These are phyloP conservation scores for Salix exigua DNA, from an alignment of 345 rosid species.

Conservation along the genomic window DNA sequence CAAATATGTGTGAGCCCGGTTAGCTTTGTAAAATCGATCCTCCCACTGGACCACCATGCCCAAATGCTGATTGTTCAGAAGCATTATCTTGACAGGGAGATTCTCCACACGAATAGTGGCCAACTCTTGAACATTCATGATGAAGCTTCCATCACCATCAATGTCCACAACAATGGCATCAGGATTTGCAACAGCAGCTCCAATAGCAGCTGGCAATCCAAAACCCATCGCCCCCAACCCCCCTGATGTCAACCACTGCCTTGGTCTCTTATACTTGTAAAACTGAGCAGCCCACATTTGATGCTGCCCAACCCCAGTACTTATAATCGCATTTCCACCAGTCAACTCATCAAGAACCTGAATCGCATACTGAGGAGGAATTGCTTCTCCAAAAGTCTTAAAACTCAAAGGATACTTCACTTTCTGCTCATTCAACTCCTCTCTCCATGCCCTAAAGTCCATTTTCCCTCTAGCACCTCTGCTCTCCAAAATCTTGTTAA, in stretches of 20 bases:
- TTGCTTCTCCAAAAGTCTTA: slow-evolving; percentile 83
- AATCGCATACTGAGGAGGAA: slow-evolving; percentile 91
- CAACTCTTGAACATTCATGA: slow-evolving; percentile 92
- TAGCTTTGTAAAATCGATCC: slow-evolving; percentile 88
- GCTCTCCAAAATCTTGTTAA: slow-evolving; percentile 59
- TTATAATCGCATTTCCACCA: slow-evolving; percentile 70
- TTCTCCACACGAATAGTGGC: slow-evolving; percentile 82
- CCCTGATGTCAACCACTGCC: slow-evolving; percentile 86
- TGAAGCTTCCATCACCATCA: slow-evolving; percentile 96
- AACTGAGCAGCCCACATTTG: slow-evolving; percentile 99
- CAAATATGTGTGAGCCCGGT: slow-evolving; percentile 82
- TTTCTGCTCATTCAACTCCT: slow-evolving; percentile 69
- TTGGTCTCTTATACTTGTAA: slow-evolving; percentile 82
- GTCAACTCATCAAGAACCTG: slow-evolving; percentile 87
- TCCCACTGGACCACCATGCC: slow-evolving; percentile 99
- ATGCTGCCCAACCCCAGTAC: slow-evolving; percentile 98
- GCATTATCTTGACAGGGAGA: slow-evolving; percentile 74
- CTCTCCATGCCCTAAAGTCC: slow-evolving; percentile 70
- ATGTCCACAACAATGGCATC: slow-evolving; percentile 79
- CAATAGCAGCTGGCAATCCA: slow-evolving; percentile 96
- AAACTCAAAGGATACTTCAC: slow-evolving; percentile 58
- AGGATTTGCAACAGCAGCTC: slow-evolving; percentile 93
- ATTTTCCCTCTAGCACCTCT: slow-evolving; percentile 38
- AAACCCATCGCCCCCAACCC: slow-evolving; percentile 99
- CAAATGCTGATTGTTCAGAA: slow-evolving; percentile 88